These are phyloP conservation scores for Aspergillus fischeri DNA, from an alignment of 2,329 filamentous ascomycete species.

Conservation along the genomic window DNA sequence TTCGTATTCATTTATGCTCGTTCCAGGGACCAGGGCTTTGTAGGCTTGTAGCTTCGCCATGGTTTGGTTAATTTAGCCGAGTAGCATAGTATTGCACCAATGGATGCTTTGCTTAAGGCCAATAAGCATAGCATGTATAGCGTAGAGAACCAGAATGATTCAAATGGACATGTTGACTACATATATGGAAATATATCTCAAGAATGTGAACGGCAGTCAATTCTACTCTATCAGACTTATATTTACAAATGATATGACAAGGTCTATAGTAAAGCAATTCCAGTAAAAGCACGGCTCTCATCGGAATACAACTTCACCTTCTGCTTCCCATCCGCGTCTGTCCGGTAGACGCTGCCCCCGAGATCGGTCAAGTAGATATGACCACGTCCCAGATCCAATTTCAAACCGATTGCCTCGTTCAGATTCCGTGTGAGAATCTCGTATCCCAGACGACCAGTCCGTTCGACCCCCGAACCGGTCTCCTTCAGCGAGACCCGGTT, in stretches of 20 bases:
- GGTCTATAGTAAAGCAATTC: conserved; percentile 5
- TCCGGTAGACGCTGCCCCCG: conserved; percentile 25
- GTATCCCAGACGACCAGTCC: conserved; percentile 19
- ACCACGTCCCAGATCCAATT: conserved; percentile 24
- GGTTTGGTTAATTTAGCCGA: background rate
- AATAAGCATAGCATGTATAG: too few species aligned
- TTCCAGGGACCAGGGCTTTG: too few species aligned
- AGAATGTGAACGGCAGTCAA: too few species aligned
- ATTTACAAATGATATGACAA: too few species aligned
- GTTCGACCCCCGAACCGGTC: conserved; percentile 18
- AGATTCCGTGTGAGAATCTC: conserved; percentile 31
- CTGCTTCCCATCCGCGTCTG: conserved; percentile 14
- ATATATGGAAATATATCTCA: too few species aligned
- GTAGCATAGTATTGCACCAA: too few species aligned
- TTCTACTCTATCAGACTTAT: too few species aligned
- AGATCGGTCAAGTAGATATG: conserved; percentile 26
- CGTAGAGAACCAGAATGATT: too few species aligned
- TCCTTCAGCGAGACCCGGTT: conserved; percentile 36
- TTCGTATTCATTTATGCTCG: background rate
- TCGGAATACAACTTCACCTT: conserved; percentile 13
- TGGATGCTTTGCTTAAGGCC: too few species aligned
- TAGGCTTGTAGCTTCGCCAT: too few species aligned
- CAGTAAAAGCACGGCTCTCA: conserved; percentile 19
- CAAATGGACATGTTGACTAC: too few species aligned
- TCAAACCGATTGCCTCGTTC: conserved; percentile 47